Conservation (phyloP, 116 monocot genomes). For the Phalaenopsis hybrid region DNA sequence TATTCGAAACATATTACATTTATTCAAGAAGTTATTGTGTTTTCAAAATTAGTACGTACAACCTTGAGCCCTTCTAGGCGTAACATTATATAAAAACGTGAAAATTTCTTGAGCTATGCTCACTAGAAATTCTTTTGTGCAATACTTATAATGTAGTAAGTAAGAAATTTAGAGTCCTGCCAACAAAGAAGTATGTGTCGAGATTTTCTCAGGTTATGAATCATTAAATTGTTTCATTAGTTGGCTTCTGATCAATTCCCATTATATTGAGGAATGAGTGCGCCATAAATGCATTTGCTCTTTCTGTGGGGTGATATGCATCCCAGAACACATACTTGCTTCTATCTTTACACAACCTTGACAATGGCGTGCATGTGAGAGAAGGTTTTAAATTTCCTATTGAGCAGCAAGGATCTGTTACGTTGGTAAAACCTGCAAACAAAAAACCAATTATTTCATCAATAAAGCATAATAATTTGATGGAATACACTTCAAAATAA, state of each 20-base stretch:
- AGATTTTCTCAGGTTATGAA: background rate
- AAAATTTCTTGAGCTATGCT: too few relatives aligned
- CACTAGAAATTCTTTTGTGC: too few relatives aligned
- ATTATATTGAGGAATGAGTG: slow-evolving; percentile 35
- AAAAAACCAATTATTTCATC: background rate
- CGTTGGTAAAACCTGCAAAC: slow-evolving; percentile 58
- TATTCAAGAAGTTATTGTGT: too few relatives aligned
- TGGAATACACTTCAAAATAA: background rate
- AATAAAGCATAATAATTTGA: too few relatives aligned
- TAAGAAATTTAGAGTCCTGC: too few relatives aligned
- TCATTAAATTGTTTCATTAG: slow-evolving; percentile 15
- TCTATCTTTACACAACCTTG: slow-evolving; percentile 60
- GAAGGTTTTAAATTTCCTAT: slow-evolving; percentile 49
- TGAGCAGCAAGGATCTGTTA: slow-evolving; percentile 57
- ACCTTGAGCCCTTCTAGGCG: too few relatives aligned
- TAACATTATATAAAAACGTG: too few relatives aligned
- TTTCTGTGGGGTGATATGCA: slow-evolving; percentile 79
- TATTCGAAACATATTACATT: too few relatives aligned
- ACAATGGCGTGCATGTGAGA: slow-evolving; percentile 70
- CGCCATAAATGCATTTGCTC: slow-evolving; percentile 66
- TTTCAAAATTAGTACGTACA: too few relatives aligned
- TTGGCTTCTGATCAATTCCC: slow-evolving; percentile 13
- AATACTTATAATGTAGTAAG: too few relatives aligned
- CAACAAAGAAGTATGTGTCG: too few relatives aligned
- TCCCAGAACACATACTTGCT: slow-evolving; percentile 90